phyloP scores from a whole-genome alignment of 2,329 filamentous ascomycete genomes.

The Botrytis medusae region DNA sequence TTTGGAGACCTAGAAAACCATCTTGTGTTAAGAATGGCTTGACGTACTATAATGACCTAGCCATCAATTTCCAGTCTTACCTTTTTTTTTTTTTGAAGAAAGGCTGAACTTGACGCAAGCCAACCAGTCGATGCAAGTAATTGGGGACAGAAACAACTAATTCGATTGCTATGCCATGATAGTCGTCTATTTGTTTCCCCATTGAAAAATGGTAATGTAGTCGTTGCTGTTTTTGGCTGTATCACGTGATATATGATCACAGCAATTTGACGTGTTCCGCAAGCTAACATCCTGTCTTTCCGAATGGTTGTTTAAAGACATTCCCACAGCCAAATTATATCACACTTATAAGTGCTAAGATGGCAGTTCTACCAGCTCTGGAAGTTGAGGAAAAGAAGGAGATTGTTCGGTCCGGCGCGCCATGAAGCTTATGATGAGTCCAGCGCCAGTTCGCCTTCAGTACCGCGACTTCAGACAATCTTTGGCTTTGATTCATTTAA shows the following conservation, averaged over 20 bases:
- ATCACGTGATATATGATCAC: not conserved
- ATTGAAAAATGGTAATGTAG: not conserved
- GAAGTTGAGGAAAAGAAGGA: not conserved
- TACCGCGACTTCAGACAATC: not conserved
- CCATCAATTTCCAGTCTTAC: no score
- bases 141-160: not conserved
- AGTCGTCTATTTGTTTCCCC: not conserved
- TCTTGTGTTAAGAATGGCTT: not conserved
- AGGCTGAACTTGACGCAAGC: not conserved
- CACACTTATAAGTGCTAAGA: not conserved
- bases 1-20: not conserved
- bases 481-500: not conserved
- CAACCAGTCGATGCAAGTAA: fast-evolving
- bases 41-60: no score
- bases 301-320: not conserved
- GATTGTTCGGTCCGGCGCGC: not conserved
- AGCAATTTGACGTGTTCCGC: not conserved
- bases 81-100: not conserved
- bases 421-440: not conserved
- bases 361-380: no score
- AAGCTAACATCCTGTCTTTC: not conserved
- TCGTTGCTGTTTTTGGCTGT: not conserved
- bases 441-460: not conserved
- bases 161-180: not conserved
- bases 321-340: not conserved